Conservation (phyloP, 768 basidiomycete genomes). For the Tylopilus cervinicoccineus region DNA sequence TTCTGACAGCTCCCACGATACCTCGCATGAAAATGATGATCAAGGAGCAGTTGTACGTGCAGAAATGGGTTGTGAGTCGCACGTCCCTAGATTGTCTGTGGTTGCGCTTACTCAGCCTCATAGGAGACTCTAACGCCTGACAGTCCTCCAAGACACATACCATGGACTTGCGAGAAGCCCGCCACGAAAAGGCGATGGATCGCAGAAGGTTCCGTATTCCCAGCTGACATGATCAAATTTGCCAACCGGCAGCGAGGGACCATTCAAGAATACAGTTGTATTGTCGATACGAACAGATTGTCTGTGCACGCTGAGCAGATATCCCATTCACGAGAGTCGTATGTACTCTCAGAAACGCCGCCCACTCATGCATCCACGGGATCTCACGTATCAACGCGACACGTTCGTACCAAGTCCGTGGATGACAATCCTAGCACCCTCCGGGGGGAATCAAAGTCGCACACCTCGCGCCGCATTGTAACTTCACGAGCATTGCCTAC, state of each 20-base stretch:
- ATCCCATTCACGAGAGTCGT: conserved; percentile 1
- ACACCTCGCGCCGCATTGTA: neutral
- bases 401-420: conserved; percentile 7
- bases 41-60: conserved; percentile 32
- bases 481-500: conserved; percentile 1
- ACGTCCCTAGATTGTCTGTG: neutral
- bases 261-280: neutral
- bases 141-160: conserved; percentile 26
- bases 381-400: conserved; percentile 1
- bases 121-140: conserved; percentile 20
- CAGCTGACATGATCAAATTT: conserved; percentile 13
- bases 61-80: conserved; percentile 33
- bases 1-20: conserved; percentile 31
- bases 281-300: neutral
- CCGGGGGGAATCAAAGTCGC: conserved; percentile 6
- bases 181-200: conserved; percentile 24
- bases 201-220: conserved; percentile 29
- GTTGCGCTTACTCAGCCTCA: conserved; percentile 6
- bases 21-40: conserved; percentile 36
- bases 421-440: conserved; percentile 1
- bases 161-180: conserved; percentile 26
- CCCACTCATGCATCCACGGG: neutral
- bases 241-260: conserved; percentile 5
- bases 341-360: conserved; percentile 3
- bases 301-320: neutral